Evolutionary conservation across 768 basidiomycete species (phyloP).

Genomic region (Podaxis pistillaris): DNA sequence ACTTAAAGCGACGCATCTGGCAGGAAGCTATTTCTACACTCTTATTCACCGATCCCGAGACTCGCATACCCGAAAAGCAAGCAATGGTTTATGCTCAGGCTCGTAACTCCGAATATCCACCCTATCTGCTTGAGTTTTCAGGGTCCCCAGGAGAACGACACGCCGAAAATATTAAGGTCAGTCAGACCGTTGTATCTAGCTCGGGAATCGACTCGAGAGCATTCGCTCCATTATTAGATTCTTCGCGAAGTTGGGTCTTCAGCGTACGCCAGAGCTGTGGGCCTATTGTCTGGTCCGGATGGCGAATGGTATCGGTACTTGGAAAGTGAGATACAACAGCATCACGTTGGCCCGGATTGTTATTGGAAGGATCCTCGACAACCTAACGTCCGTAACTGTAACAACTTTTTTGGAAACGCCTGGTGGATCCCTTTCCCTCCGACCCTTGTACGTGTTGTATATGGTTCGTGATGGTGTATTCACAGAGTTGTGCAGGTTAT

Average conservation of each 20-base stretch:
- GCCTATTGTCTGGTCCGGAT: constrained; percentile 45
- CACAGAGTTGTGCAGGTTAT: constrained; percentile 47
- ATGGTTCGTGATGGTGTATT: not conserved
- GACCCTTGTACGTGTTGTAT: constrained; percentile 44
- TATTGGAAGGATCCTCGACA: constrained; percentile 53
- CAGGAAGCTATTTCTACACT: constrained; percentile 73
- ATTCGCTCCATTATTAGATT: constrained; percentile 42
- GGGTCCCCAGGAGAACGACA: constrained; percentile 70
- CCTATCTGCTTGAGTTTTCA: constrained; percentile 63
- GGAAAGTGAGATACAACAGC: constrained; percentile 50
- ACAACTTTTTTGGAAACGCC: constrained; percentile 67
- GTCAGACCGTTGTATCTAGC: not conserved
- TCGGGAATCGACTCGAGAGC: not conserved
- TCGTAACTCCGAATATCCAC: constrained; percentile 57
- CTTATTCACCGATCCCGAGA: constrained; percentile 57
- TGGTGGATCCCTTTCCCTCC: constrained; percentile 85
- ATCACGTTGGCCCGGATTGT: constrained; percentile 69
- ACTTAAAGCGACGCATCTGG: constrained; percentile 72
- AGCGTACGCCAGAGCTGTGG: constrained; percentile 53
- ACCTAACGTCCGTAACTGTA: constrained; percentile 30
- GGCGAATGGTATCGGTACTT: constrained; percentile 43
- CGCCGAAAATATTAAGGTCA: constrained; percentile 76
- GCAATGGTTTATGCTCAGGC: constrained; percentile 59
- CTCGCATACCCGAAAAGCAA: constrained; percentile 57
- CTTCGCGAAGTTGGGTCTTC: constrained; percentile 65